A percentile compares a stretch with the other conserved stretches of the same genome.
These are phyloP conservation scores for Parathielavia appendiculata DNA, from an alignment of 495 filamentous ascomycete species.

Conservation along the genomic window DNA sequence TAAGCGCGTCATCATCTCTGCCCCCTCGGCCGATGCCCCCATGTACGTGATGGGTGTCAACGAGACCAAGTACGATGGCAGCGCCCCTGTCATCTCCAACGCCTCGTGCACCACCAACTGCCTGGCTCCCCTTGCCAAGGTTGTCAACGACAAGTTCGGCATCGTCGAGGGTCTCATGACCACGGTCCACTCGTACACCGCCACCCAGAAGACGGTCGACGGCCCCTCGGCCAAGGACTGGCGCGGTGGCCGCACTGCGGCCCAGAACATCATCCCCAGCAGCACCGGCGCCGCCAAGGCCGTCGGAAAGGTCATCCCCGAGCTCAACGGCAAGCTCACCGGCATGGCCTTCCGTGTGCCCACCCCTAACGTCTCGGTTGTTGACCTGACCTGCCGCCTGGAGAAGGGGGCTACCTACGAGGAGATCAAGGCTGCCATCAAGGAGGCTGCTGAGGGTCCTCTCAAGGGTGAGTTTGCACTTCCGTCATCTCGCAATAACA, in stretches of 20 bases:
- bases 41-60: conserved; percentile 99
- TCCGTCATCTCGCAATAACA: neutral
- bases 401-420: conserved; percentile 90
- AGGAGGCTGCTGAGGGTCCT: conserved; percentile 75
- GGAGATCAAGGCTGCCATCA: conserved; percentile 86
- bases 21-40: conserved; percentile 95
- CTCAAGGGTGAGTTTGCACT: conserved; percentile 66
- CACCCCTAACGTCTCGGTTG: conserved; percentile 97
- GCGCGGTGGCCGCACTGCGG: conserved; percentile 96
- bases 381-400: conserved; percentile 89
- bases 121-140: conserved; percentile 97
- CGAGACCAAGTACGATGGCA: conserved; percentile 82
- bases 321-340: conserved; percentile 97
- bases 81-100: conserved; percentile 93
- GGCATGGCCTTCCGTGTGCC: conserved; percentile 99
- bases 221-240: conserved; percentile 98
- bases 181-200: conserved; percentile 99
- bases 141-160: conserved; percentile 94
- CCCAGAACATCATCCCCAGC: conserved; percentile 99
- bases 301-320: conserved; percentile 98
- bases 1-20: conserved; percentile 99
- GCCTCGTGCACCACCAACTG: conserved; percentile 99
- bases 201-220: conserved; percentile 99
- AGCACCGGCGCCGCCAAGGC: conserved; percentile 99
- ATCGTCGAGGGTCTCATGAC: conserved; percentile 99